A percentile compares a stretch with the other conserved stretches of the same genome.
Conservation (phyloP, 2,329 filamentous ascomycete species). For the Penicillium sp. region DNA sequence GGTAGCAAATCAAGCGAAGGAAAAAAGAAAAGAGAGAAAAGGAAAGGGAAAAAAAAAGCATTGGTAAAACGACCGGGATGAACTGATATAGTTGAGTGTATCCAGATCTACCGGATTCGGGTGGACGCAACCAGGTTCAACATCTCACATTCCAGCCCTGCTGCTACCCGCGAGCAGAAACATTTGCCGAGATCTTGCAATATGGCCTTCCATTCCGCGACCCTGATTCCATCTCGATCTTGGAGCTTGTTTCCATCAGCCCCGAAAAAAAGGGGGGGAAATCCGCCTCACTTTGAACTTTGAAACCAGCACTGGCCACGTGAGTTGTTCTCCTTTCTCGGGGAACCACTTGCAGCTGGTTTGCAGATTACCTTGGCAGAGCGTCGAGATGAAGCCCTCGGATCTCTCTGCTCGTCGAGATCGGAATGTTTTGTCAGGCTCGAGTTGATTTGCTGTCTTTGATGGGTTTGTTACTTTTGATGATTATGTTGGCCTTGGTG, state of each 20-base stretch:
- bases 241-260: neutral
- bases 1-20: constrained; percentile 11
- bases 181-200: constrained; percentile 3
- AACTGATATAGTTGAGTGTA: constrained; percentile 21
- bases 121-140: constrained; percentile 22
- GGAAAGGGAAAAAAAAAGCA: constrained; percentile 19
- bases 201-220: constrained; percentile 3
- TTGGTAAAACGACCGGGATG: constrained; percentile 27
- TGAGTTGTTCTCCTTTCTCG: constrained; percentile 19
- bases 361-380: constrained; percentile 11
- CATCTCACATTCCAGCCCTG: constrained; percentile 25
- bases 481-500: neutral
- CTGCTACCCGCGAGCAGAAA: constrained; percentile 26
- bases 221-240: neutral
- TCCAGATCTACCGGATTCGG: constrained; percentile 24
- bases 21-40: constrained; percentile 17
- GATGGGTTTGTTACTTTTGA: neutral
- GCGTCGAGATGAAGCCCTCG: constrained; percentile 5
- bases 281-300: constrained; percentile 27
- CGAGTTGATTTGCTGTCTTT: neutral
- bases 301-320: constrained; percentile 25
- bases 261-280: neutral
- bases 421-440: constrained; percentile 7
- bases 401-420: neutral
- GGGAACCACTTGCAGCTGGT: constrained; percentile 20